Percentiles rank a stretch among this genome's conserved stretches.
These are phyloP conservation scores for Lecanicillium sp. DNA, from an alignment of 2,329 filamentous ascomycete species.

Conservation along the genomic window DNA sequence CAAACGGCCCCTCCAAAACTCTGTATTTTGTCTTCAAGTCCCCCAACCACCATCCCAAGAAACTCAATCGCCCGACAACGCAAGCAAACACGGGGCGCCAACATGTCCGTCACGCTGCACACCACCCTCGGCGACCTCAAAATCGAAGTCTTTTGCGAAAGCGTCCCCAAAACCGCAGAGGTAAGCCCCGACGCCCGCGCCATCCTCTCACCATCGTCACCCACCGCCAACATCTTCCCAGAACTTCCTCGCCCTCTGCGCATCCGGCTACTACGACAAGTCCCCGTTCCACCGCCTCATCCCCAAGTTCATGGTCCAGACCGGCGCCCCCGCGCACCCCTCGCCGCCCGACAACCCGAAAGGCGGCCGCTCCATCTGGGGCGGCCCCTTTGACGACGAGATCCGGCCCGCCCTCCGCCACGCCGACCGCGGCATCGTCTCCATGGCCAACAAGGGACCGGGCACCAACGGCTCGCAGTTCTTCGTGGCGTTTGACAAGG, in stretches of 20 bases:
- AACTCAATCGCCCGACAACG: too few species aligned
- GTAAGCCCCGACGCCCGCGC: slow-evolving; percentile 30
- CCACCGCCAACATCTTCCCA: slow-evolving; percentile 35
- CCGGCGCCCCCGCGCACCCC: slow-evolving; percentile 56
- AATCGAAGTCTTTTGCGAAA: slow-evolving; percentile 92
- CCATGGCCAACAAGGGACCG: slow-evolving; percentile 74
- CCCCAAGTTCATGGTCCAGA: slow-evolving; percentile 74
- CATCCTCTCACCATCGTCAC: neutral
- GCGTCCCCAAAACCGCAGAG: slow-evolving; percentile 87
- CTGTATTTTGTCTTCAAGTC: neutral
- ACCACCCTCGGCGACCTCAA: slow-evolving; percentile 88
- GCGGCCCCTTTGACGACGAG: slow-evolving; percentile 71
- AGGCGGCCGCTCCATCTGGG: slow-evolving; percentile 67
- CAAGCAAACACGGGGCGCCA: slow-evolving; percentile 6
- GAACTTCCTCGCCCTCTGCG: slow-evolving; percentile 86
- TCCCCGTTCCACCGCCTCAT: slow-evolving; percentile 78
- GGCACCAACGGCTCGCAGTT: slow-evolving; percentile 74
- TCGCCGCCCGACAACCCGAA: slow-evolving; percentile 54
- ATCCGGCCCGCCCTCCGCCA: slow-evolving; percentile 65
- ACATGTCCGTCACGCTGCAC: slow-evolving; percentile 69
- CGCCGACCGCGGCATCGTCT: slow-evolving; percentile 61
- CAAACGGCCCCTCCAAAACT: slow-evolving; percentile 5
- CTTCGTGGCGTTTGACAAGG: slow-evolving; percentile 72
- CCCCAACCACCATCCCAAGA: neutral
- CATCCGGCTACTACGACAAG: slow-evolving; percentile 67